phyloP scores from a whole-genome alignment of 345 rosid genomes.

The Dovyalis caffra region DNA sequence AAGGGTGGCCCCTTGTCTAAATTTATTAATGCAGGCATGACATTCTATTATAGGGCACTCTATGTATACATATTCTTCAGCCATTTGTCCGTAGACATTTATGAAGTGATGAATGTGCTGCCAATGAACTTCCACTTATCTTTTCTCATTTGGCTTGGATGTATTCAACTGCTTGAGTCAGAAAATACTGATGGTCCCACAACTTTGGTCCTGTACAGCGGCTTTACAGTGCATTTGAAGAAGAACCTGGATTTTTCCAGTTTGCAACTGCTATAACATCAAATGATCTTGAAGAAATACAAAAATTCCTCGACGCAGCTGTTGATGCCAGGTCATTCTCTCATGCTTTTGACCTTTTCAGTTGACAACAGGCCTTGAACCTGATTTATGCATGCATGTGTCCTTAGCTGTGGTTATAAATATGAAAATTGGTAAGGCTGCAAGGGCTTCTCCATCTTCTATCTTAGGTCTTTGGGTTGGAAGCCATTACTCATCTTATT shows the following conservation, averaged over 20 bases:
- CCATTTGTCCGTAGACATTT: background rate
- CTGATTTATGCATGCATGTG: background rate
- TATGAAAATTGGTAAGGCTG: background rate
- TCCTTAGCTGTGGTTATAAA: background rate
- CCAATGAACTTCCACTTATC: background rate
- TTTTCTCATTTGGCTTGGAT: background rate
- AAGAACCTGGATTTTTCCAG: constrained; percentile 77
- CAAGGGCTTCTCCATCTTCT: background rate
- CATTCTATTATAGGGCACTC: background rate
- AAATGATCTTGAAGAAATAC: constrained; percentile 88
- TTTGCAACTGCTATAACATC: constrained; percentile 88
- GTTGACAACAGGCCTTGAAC: background rate
- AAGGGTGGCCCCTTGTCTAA: too few relatives aligned
- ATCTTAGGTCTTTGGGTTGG: background rate
- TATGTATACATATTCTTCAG: background rate
- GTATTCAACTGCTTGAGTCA: background rate
- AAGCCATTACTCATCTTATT: background rate
- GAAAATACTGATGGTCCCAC: background rate
- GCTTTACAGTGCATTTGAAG: constrained; percentile 73
- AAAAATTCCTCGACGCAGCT: constrained; percentile 80
- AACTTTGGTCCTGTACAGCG: constrained; percentile 41
- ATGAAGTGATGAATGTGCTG: background rate
- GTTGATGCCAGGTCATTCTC: constrained; percentile 72
- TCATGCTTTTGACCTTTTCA: constrained; percentile 22
- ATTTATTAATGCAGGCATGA: background rate